A percentile compares a stretch with the other conserved stretches of the same genome.
Evolutionary conservation across 1,284 basidiomycete species (phyloP).

Genomic region (Cutaneotrichosporon sp.): DNA sequence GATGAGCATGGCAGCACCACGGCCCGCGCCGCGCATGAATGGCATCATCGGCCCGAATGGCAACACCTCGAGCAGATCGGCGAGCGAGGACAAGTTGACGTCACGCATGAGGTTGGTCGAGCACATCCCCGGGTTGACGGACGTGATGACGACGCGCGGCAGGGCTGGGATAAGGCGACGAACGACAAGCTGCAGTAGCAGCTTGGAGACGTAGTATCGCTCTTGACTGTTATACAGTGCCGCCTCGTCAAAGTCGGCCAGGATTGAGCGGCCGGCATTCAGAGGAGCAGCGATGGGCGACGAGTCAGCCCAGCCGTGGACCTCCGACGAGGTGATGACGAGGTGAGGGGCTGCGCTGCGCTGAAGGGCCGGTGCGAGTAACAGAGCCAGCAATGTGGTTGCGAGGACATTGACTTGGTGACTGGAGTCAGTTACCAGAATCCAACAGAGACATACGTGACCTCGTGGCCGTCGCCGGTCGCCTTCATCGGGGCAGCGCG

Average conservation of each 20-base stretch:
- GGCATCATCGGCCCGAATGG: not conserved
- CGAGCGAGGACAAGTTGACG: not conserved
- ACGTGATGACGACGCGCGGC: slow-evolving; percentile 17
- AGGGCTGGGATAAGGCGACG: slow-evolving; percentile 21
- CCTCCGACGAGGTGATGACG: slow-evolving; percentile 24
- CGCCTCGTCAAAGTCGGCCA: slow-evolving; percentile 19
- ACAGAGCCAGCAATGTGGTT: slow-evolving; percentile 27
- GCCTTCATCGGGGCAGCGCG: not conserved
- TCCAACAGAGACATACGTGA: slow-evolving; percentile 9
- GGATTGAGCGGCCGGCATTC: slow-evolving; percentile 1
- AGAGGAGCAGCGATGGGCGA: slow-evolving; percentile 10
- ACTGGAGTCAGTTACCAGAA: not conserved
- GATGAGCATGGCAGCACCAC: not conserved
- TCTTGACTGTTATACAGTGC: slow-evolving; percentile 9
- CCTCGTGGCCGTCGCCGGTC: slow-evolving; percentile 22
- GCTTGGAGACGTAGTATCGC: slow-evolving; percentile 31
- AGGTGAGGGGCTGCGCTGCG: slow-evolving; percentile 15
- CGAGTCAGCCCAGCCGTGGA: slow-evolving; percentile 16
- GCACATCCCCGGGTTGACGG: slow-evolving; percentile 26
- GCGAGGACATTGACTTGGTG: slow-evolving; percentile 29
- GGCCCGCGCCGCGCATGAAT: not conserved
- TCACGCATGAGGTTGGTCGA: slow-evolving; percentile 27
- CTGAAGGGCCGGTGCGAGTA: slow-evolving; percentile 24
- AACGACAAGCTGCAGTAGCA: slow-evolving; percentile 30
- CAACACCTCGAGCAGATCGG: not conserved